A percentile compares a stretch with the other conserved stretches of the same genome.
These are phyloP conservation scores for Metrosideros polymorpha DNA, from an alignment of 441 rosid species.

Conservation along the genomic window DNA sequence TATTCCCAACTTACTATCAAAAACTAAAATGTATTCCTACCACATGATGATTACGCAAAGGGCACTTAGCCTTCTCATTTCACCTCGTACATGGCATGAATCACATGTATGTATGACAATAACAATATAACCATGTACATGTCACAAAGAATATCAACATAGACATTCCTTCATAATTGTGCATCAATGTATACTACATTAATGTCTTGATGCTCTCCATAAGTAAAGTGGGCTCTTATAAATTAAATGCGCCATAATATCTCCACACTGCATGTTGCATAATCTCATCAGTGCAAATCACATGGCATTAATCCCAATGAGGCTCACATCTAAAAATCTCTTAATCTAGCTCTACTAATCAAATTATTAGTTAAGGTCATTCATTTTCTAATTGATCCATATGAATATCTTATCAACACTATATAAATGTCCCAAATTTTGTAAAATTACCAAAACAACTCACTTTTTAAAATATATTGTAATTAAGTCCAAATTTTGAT, in stretches of 20 bases:
- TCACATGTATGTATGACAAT: background rate
- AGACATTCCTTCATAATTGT: background rate
- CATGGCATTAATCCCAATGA: background rate
- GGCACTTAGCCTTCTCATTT: background rate
- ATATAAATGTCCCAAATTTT: background rate
- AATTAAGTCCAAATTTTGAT: no score
- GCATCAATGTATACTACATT: background rate
- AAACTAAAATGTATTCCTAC: background rate
- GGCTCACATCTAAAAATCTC: background rate
- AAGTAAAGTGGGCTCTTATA: background rate
- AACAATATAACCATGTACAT: background rate
- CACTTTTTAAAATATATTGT: background rate
- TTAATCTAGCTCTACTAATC: background rate
- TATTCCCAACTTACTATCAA: background rate
- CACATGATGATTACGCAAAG: background rate
- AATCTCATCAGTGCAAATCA: background rate
- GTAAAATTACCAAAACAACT: background rate
- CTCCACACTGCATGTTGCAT: background rate
- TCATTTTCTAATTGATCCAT: background rate
- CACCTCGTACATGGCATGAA: background rate
- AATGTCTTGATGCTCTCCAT: background rate
- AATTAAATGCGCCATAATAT: background rate
- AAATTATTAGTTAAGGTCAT: background rate
- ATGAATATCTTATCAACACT: background rate
- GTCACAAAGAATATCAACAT: background rate